A percentile compares a stretch with the other conserved stretches of the same genome.
phyloP scores from a whole-genome alignment of 73 alveolate genomes.

The Paramecium biaurelia region DNA sequence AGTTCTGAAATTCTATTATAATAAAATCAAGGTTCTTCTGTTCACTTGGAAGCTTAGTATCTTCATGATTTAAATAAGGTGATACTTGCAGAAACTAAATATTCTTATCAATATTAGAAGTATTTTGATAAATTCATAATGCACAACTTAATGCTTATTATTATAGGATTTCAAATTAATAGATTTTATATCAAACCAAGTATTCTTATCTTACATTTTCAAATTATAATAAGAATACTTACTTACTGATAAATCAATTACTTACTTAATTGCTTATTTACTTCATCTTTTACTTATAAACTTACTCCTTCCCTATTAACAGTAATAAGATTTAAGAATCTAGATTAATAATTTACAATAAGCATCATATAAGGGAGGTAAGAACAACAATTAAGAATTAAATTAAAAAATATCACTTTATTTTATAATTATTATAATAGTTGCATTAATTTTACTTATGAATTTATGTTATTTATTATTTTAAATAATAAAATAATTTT shows the following conservation, averaged over 20 bases:
- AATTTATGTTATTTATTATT: neutral
- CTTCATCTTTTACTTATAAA: slow-evolving; percentile 7
- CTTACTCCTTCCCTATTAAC: neutral
- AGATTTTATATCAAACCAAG: neutral
- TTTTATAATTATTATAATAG: neutral
- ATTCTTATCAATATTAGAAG: neutral
- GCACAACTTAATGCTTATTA: neutral
- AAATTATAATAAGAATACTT: neutral
- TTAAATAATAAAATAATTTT: neutral
- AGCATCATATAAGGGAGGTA: too few species aligned
- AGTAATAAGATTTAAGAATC: too few species aligned
- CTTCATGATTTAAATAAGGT: neutral
- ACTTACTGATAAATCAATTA: neutral
- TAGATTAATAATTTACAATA: too few species aligned
- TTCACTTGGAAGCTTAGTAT: neutral
- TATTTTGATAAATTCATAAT: neutral
- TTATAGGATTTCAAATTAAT: neutral
- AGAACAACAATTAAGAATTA: too few species aligned
- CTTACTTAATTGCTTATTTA: neutral
- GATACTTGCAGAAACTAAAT: neutral
- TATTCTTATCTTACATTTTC: neutral
- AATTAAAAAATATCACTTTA: neutral
- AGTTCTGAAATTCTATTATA: neutral
- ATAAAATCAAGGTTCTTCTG: neutral
- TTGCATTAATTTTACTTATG: neutral